A percentile compares a stretch with the other conserved stretches of the same genome.
Conservation (phyloP, 2,329 filamentous ascomycete genomes). For the Leptodontidium sp. region DNA sequence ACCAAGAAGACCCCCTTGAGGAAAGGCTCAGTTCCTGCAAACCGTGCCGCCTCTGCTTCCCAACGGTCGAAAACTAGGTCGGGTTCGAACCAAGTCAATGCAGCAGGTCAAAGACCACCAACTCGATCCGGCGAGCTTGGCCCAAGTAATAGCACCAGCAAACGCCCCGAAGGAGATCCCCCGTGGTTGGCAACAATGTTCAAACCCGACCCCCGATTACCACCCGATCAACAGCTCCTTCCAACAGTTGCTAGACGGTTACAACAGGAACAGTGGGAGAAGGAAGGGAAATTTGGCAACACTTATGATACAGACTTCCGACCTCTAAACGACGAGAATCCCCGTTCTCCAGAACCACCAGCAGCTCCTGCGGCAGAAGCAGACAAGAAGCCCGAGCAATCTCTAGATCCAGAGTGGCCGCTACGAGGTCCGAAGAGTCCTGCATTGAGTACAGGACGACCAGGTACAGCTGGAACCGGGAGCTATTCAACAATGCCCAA, state of each 20-base stretch:
- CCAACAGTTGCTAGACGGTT: constrained; percentile 91
- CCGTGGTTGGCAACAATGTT: constrained; percentile 96
- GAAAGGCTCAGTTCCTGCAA: constrained; percentile 42
- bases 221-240: constrained; percentile 93
- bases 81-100: constrained; percentile 57
- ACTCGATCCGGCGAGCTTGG: constrained; percentile 67
- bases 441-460: constrained; percentile 54
- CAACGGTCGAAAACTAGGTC: constrained; percentile 67
- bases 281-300: constrained; percentile 84
- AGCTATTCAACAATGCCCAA: constrained; percentile 52
- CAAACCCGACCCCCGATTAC: constrained; percentile 91
- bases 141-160: constrained; percentile 50
- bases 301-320: constrained; percentile 89
- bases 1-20: constrained; percentile 54
- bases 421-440: constrained; percentile 60
- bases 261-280: constrained; percentile 95
- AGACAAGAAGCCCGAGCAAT: constrained; percentile 43
- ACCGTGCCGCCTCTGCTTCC: constrained; percentile 44
- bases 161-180: constrained; percentile 89
- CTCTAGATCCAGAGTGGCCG: constrained; percentile 65
- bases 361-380: constrained; percentile 40
- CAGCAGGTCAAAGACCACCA: constrained; percentile 62
- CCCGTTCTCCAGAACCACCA: constrained; percentile 37
- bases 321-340: constrained; percentile 74
- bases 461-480: constrained; percentile 58